A percentile compares a stretch with the other conserved stretches of the same genome.
Evolutionary conservation across 106 monocot genomes (phyloP).

Genomic region (Dioscorea zingiberensis): DNA sequence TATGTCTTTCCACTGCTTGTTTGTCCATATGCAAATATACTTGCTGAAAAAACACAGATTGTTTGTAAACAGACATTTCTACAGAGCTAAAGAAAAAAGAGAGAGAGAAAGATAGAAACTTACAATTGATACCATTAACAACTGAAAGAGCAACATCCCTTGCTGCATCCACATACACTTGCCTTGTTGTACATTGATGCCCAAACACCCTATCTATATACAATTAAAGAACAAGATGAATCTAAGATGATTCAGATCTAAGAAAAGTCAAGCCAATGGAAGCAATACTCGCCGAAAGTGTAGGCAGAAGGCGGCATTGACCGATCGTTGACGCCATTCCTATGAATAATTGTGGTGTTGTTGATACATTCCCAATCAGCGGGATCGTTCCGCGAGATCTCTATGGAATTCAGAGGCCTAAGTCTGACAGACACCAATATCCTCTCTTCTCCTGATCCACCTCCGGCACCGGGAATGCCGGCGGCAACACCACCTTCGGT

Average conservation of each 20-base stretch:
- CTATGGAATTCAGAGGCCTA: constrained; percentile 50
- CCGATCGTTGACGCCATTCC: constrained; percentile 38
- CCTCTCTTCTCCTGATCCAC: constrained; percentile 43
- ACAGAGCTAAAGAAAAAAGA: not conserved
- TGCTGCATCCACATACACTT: constrained; percentile 71
- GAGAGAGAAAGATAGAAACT: constrained; percentile 11
- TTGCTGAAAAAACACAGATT: constrained; percentile 32
- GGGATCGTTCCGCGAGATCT: constrained; percentile 37
- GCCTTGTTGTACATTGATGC: constrained; percentile 34
- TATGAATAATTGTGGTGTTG: constrained; percentile 48
- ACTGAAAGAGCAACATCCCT: constrained; percentile 73
- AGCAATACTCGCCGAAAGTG: constrained; percentile 42
- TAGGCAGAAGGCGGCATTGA: constrained; percentile 41
- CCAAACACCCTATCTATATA: constrained; percentile 63
- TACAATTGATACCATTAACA: constrained; percentile 66
- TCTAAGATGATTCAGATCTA: not conserved
- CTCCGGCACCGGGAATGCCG: no score
- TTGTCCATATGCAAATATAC: constrained; percentile 81
- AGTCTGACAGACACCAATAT: constrained; percentile 66
- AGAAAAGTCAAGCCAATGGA: not conserved
- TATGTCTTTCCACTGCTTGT: constrained; percentile 85
- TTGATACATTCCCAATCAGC: constrained; percentile 69
- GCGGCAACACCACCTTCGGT: no score
- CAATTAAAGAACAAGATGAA: not conserved
- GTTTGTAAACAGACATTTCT: not conserved